These are phyloP conservation scores for Helotiales sp. DNA, from an alignment of 2,329 filamentous ascomycete genomes.

Conservation along the genomic window DNA sequence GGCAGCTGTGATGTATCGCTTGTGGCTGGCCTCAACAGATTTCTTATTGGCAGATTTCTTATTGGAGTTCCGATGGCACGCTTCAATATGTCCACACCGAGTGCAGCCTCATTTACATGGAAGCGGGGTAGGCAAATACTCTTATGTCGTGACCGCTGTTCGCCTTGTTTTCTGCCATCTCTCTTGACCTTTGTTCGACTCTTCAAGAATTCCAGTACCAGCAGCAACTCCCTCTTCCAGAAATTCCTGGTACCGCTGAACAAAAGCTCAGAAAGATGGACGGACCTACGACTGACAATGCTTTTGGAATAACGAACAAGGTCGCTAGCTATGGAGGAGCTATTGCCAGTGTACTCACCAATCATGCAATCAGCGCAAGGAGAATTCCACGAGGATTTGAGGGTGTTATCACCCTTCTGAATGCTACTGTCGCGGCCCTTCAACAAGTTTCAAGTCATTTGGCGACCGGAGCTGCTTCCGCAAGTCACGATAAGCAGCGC, in stretches of 20 bases:
- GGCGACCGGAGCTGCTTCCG: slow-evolving; percentile 10
- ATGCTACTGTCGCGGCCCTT: slow-evolving; percentile 30
- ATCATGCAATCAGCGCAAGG: slow-evolving; percentile 19
- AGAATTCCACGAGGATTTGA: slow-evolving; percentile 22
- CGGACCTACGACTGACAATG: background rate
- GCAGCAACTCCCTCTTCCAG: background rate
- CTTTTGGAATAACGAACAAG: slow-evolving; percentile 15
- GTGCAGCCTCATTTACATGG: background rate
- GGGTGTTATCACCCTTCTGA: slow-evolving; percentile 28
- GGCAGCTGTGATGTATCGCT: background rate
- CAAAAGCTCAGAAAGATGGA: slow-evolving; percentile 23
- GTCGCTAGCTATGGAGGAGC: slow-evolving; percentile 29
- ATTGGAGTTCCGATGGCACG: background rate
- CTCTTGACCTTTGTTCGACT: background rate
- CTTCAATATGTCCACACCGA: background rate
- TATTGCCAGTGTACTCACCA: slow-evolving; percentile 32
- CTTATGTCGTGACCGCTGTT: background rate
- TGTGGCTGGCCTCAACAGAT: background rate
- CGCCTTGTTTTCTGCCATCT: background rate
- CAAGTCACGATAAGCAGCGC: slow-evolving; percentile 15
- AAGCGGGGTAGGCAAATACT: background rate
- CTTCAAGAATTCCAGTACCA: background rate
- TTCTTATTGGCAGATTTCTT: too few relatives aligned
- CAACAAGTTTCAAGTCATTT: slow-evolving; percentile 31
- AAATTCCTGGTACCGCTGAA: background rate